These are phyloP conservation scores for Lentinula lateritia DNA, from an alignment of 768 basidiomycete species.

Conservation along the genomic window DNA sequence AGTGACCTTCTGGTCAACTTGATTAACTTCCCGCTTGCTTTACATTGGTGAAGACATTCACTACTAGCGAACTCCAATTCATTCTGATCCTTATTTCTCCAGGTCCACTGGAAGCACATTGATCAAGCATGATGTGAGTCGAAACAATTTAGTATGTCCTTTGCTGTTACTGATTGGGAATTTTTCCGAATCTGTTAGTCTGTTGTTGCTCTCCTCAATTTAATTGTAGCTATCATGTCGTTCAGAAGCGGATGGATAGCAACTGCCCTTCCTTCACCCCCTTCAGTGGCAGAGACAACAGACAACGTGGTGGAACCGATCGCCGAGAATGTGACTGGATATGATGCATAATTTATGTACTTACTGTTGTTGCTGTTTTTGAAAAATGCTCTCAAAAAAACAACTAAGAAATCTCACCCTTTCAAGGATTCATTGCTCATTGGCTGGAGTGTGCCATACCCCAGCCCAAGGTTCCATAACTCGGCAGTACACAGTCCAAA, in stretches of 20 bases:
- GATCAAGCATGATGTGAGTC: slow-evolving; percentile 56
- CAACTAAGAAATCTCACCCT: no score
- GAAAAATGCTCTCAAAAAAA: no score
- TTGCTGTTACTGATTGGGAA: slow-evolving; percentile 15
- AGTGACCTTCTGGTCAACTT: slow-evolving; percentile 69
- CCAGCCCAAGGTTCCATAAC: no score
- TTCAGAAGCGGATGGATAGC: slow-evolving; percentile 72
- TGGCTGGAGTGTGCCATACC: no score
- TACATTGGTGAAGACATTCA: slow-evolving; percentile 63
- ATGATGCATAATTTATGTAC: neutral
- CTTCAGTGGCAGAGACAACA: slow-evolving; percentile 11
- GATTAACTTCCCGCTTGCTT: slow-evolving; percentile 73
- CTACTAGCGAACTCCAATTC: neutral
- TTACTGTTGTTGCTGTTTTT: no score
- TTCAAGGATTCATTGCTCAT: no score
- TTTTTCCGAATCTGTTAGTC: slow-evolving; percentile 14
- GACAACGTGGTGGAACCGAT: slow-evolving; percentile 10
- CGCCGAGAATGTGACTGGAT: neutral
- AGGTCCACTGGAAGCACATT: slow-evolving; percentile 71
- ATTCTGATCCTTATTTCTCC: neutral
- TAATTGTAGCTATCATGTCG: slow-evolving; percentile 49
- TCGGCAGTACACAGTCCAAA: no score
- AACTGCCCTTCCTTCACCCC: slow-evolving; percentile 40
- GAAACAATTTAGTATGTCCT: neutral
- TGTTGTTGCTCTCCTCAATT: slow-evolving; percentile 31